A percentile compares a stretch with the other conserved stretches of the same genome.
These are phyloP conservation scores for Datura wrightii DNA, from an alignment of 257 asterid genomes.

Conservation along the genomic window DNA sequence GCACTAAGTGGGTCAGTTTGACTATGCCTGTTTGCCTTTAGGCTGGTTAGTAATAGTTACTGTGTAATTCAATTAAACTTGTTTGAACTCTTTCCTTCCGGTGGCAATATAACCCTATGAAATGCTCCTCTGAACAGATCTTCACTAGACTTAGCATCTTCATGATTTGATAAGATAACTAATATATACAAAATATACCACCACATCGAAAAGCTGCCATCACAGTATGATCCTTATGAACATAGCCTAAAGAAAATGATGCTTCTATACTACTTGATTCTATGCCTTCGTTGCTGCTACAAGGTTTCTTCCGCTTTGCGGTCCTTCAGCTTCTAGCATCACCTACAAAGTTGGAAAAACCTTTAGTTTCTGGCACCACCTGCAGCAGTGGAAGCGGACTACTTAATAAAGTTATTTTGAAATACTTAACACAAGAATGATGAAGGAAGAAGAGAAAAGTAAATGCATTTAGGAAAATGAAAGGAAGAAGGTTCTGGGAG, in stretches of 20 bases:
- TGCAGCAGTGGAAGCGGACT: not conserved
- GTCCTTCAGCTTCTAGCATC: conserved; percentile 8
- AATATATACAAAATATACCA: not conserved
- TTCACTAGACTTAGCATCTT: conserved; percentile 1
- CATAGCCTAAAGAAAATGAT: not conserved
- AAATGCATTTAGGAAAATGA: not conserved
- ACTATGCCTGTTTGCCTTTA: not conserved
- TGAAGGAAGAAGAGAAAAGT: not conserved
- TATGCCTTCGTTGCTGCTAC: not conserved
- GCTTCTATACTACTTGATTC: not conserved
- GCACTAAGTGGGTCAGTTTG: not conserved
- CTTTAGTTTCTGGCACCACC: not conserved
- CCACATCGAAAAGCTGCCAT: not conserved
- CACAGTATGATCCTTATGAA: not conserved
- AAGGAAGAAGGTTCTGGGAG: not conserved
- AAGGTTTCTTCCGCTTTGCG: not conserved
- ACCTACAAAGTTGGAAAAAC: not conserved
- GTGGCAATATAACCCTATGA: too few species aligned
- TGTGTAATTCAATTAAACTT: not conserved
- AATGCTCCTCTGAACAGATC: not conserved
- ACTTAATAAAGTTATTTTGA: not conserved
- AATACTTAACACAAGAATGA: conserved; percentile 10
- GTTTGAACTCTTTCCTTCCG: not conserved
- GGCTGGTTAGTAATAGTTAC: not conserved
- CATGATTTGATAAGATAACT: not conserved